These are phyloP conservation scores for Leucosporidium yakuticum DNA, from an alignment of 768 basidiomycete genomes.

Conservation along the genomic window DNA sequence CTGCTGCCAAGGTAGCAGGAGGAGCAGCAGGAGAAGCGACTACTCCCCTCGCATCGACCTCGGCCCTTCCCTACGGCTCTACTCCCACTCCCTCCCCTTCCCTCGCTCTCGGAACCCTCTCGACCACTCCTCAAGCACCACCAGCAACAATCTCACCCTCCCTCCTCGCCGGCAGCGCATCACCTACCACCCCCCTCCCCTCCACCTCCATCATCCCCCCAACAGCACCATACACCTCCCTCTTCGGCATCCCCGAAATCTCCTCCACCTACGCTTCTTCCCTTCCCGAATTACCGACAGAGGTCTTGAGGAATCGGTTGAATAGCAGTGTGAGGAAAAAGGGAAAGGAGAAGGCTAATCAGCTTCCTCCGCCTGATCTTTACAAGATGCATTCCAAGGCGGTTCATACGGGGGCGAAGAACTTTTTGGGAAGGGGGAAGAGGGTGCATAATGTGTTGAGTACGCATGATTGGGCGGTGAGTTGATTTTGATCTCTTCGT, in stretches of 20 bases:
- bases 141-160: too few species aligned
- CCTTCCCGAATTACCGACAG: conserved; percentile 17
- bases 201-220: background rate
- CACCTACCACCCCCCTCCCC: conserved; percentile 36
- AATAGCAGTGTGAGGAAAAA: conserved; percentile 23
- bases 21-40: background rate
- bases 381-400: conserved; percentile 32
- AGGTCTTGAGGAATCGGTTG: conserved; percentile 18
- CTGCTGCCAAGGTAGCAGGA: background rate
- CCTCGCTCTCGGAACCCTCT: too few species aligned
- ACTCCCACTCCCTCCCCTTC: too few species aligned
- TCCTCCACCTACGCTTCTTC: conserved; percentile 11
- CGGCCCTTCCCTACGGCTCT: background rate
- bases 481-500: background rate
- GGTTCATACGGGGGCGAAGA: conserved; percentile 25
- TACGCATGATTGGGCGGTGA: conserved; percentile 24
- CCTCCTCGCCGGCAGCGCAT: background rate
- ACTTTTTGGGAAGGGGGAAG: conserved; percentile 26
- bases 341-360: conserved; percentile 20
- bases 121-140: too few species aligned
- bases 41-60: background rate
- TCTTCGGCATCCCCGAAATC: conserved; percentile 27
- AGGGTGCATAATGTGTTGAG: conserved; percentile 23
- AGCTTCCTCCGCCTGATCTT: conserved; percentile 14
- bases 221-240: conserved; percentile 5